Base-by-base conservation (phyloP, 2,329 filamentous ascomycete species). In the Salinomyces thailandicus region DNA sequence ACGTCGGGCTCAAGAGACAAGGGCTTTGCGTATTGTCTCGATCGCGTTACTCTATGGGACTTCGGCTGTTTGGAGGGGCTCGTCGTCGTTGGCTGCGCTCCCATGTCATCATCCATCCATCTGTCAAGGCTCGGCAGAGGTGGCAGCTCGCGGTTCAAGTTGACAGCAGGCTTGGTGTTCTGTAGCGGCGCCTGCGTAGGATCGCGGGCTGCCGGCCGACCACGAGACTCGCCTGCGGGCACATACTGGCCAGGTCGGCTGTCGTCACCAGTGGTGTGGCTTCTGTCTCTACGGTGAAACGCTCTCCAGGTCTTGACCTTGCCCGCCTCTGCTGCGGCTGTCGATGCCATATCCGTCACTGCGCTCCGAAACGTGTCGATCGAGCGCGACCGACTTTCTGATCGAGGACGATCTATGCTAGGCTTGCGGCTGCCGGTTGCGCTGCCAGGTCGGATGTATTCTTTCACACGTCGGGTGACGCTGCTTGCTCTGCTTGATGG, bases 111-210 rank as follows among this genome's bases (percentile, higher is more conserved):
- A 7, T 37, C 41, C 27, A 56, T 54, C 55, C 57, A 61, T 20
- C 52, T 58, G 38, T 68, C 64, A 5, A 69, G 51, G 32, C 64
- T 60, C 5, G 66, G 66, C 8, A 69, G 43, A 3, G 66, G 66
- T 20, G 66, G 66, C 16, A 69, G 49, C 39, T 68, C 63, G 37
- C 65, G 52, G 46, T 69, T 69, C 19, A 69, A 52, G 36, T 69
- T 61, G 39, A 67, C 18, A 3, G 41, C 16, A 11, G 28, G 36
- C 35, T 37, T 39, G 5, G 14, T 6, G 24, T 35, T 36, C 14
- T 15, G 18, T 16, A 24, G 28, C 15, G 37, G 33, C n/a, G 32
- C 13, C 15, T 33, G 19, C 31, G 17, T 14, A n/a, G 13, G 15
- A 31, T 30, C 24, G 7, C 29, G 24, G 19, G 17, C 11, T n/a